A percentile compares a stretch with the other conserved stretches of the same genome.
Evolutionary conservation across 2,329 filamentous ascomycete genomes (phyloP).

Genomic region (Aspergillus arachidicola): DNA sequence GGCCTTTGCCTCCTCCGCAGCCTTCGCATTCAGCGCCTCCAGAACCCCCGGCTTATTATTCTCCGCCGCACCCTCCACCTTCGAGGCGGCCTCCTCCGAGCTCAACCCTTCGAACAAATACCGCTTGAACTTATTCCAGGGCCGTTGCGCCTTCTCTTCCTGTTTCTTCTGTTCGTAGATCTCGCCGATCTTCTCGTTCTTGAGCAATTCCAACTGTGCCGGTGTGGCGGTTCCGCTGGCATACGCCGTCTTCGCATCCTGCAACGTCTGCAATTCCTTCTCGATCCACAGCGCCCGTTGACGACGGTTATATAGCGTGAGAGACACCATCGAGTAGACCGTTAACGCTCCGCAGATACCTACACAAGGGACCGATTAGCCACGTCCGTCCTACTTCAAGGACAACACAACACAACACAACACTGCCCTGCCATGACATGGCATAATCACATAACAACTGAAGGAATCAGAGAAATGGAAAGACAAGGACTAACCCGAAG

Average conservation of each 20-base stretch:
- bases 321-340: slow-evolving; percentile 65
- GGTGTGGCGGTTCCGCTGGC: slow-evolving; percentile 41
- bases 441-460: neutral
- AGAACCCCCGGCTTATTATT: slow-evolving; percentile 32
- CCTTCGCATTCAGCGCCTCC: slow-evolving; percentile 41
- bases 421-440: neutral
- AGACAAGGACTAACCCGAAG: slow-evolving; percentile 55
- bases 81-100: slow-evolving; percentile 30
- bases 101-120: slow-evolving; percentile 44
- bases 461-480: neutral
- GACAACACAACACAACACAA: neutral
- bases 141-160: slow-evolving; percentile 41
- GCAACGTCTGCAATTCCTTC: slow-evolving; percentile 45
- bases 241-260: slow-evolving; percentile 46
- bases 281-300: slow-evolving; percentile 66
- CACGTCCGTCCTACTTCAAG: neutral
- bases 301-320: slow-evolving; percentile 68
- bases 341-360: slow-evolving; percentile 64
- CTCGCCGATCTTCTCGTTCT: slow-evolving; percentile 48
- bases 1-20: slow-evolving; percentile 28
- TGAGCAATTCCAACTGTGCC: slow-evolving; percentile 47
- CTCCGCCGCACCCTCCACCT: slow-evolving; percentile 12
- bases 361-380: slow-evolving; percentile 26
- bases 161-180: slow-evolving; percentile 43
- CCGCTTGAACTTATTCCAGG: slow-evolving; percentile 42